A percentile compares a stretch with the other conserved stretches of the same genome.
Evolutionary conservation across 345 rosid genomes (phyloP).

Genomic region (Acer saccharum): DNA sequence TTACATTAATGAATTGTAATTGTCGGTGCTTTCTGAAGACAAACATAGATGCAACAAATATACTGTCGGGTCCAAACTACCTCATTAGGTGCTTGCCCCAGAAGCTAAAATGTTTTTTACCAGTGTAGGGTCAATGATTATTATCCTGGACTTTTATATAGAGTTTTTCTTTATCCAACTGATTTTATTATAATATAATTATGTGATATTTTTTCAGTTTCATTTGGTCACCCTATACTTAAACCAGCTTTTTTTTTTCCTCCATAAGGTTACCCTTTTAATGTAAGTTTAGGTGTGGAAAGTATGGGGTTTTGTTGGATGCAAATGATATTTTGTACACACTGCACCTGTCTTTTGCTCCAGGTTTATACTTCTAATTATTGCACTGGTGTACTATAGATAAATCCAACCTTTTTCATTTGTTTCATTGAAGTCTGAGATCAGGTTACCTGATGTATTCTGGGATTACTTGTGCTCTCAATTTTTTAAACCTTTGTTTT

Average conservation of each 20-base stretch:
- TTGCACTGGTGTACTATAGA: neutral
- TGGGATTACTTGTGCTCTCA: neutral
- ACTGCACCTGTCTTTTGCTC: neutral
- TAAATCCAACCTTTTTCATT: too few relatives aligned
- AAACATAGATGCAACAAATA: neutral
- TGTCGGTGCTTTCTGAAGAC: neutral
- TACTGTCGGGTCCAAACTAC: neutral
- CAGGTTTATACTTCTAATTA: neutral
- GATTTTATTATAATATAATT: neutral
- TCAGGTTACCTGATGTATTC: neutral
- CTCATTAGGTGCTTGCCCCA: neutral
- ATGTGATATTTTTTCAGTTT: neutral
- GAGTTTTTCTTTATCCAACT: neutral
- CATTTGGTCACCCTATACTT: neutral
- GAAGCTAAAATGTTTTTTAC: slow-evolving; percentile 7
- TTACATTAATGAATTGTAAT: neutral
- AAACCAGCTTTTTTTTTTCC: neutral
- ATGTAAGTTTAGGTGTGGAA: neutral
- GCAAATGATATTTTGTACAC: neutral
- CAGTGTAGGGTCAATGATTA: neutral
- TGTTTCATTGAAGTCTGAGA: neutral
- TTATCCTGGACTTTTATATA: neutral
- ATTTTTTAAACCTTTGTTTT: neutral
- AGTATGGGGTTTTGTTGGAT: neutral
- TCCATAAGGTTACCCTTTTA: neutral